Base-by-base conservation (phyloP, 176 grass and related monocot species). In the Oryza meridionalis region DNA sequence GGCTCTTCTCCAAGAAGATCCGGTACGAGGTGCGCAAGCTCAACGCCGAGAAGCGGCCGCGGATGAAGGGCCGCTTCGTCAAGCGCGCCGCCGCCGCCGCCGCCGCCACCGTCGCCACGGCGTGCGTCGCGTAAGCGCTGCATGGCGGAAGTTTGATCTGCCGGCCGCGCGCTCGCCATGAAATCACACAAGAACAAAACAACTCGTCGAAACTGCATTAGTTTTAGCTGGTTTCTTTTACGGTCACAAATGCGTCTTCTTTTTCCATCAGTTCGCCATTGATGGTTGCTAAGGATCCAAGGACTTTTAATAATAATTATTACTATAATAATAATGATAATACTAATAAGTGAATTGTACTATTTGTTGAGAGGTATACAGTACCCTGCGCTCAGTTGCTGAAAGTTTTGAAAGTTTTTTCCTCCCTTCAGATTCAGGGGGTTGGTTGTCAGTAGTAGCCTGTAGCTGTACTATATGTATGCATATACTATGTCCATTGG, bases 1-100 rank as follows among this genome's bases (percentile, higher is more conserved):
- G 96, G 75, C 91, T 99, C 50, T 99, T 99, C 93, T 93, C 96
- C 4, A 99, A 99, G 93, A 99, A 96, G 89, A 99, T 99, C 53
- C 91, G 93, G 51, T 99, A 96, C 84, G 91, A 99, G 84, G 96
- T 99, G 83, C 91, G 96, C 37, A 98, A 98, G 86, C 92, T 98
- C 77, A 98, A 98, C 80, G 96, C 96, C 44, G 93, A 98, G 93
- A 98, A 98, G 88, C 85, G 96, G 62, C 93, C 96, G 11, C 66
- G 96, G 76, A 95, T 98, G 93, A 98, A 98, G 77, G 96, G 96
- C 38, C 91, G 96, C 33, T 98, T 98, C 59, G 91, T 95, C 32
- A 98, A 98, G 89, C 88, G 96, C 11, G 10, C 68, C 16, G 68
- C 67, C 37, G 80, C 69, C 35, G 73, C 49, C 50, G 35, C 35